Evolutionary conservation across 495 filamentous ascomycete genomes (phyloP).

Genomic region (Penicillium paxilli): DNA sequence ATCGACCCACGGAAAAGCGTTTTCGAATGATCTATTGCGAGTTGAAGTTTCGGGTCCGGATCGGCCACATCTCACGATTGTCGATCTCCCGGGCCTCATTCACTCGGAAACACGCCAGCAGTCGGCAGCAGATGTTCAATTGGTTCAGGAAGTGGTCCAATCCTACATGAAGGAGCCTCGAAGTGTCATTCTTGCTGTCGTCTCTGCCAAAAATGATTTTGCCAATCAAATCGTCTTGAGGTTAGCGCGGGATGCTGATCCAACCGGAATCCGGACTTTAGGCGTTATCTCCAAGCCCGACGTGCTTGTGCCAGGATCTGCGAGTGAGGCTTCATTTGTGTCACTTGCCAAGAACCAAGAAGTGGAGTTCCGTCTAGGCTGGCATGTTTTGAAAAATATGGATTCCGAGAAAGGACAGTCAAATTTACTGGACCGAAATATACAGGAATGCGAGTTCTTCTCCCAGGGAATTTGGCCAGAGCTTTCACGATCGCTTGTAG

Average conservation of each 20-base stretch:
- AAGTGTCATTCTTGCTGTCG: slow-evolving; percentile 53
- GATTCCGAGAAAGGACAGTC: slow-evolving; percentile 40
- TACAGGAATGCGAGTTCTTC: slow-evolving; percentile 42
- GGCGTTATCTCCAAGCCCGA: slow-evolving; percentile 57
- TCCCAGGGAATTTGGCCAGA: slow-evolving; percentile 47
- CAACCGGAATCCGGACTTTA: slow-evolving; percentile 43
- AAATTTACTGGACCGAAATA: slow-evolving; percentile 34
- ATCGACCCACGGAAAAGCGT: slow-evolving; percentile 30
- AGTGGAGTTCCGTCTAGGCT: slow-evolving; percentile 45
- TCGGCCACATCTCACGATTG: slow-evolving; percentile 53
- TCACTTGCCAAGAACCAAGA: slow-evolving; percentile 46
- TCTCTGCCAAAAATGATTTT: slow-evolving; percentile 53
- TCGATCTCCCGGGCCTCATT: slow-evolving; percentile 57
- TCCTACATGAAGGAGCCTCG: slow-evolving; percentile 52
- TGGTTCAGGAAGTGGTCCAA: slow-evolving; percentile 46
- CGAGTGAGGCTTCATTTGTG: slow-evolving; percentile 38
- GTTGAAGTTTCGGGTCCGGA: slow-evolving; percentile 55
- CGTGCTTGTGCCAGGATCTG: slow-evolving; percentile 37
- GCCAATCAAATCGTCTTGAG: slow-evolving; percentile 48
- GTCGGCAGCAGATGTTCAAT: slow-evolving; percentile 42
- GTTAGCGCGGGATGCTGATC: slow-evolving; percentile 45
- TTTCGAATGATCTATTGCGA: slow-evolving; percentile 49
- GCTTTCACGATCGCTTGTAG: slow-evolving; percentile 36
- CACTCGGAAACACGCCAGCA: slow-evolving; percentile 48
- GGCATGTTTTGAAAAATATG: slow-evolving; percentile 52